Conservation (phyloP, 805 yeast genomes). For the Spathaspora arborariae region DNA sequence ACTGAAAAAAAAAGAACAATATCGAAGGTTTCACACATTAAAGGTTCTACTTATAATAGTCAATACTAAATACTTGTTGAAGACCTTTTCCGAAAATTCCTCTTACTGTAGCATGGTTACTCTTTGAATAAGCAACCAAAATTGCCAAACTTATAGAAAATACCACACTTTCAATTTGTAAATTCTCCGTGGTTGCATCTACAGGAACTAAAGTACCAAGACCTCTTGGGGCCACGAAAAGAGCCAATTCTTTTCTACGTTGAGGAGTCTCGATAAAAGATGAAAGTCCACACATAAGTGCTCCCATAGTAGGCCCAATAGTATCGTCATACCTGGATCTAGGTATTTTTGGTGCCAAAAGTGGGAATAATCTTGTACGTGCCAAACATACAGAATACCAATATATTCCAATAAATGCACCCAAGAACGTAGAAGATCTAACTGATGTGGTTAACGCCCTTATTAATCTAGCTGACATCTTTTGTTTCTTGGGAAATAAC, state of each 20-base stretch:
- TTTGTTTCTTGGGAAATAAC: conserved; percentile 17
- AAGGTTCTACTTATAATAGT: background rate
- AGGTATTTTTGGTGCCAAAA: conserved; percentile 33
- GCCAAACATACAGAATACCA: conserved; percentile 49
- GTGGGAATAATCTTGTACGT: conserved; percentile 37
- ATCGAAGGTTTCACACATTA: background rate
- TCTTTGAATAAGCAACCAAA: conserved; percentile 30
- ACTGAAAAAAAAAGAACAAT: background rate
- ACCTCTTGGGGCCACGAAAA: conserved; percentile 43
- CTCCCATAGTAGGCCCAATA: conserved; percentile 38
- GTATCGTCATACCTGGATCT: conserved; percentile 34
- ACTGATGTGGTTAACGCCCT: conserved; percentile 24
- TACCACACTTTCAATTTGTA: conserved; percentile 25
- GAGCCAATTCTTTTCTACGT: conserved; percentile 45
- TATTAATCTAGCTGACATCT: conserved; percentile 13
- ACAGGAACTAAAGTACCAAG: conserved; percentile 30
- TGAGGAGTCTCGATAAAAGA: conserved; percentile 35
- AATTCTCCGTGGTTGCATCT: conserved; percentile 20
- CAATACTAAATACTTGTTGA: conserved; percentile 15
- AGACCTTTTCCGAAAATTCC: conserved; percentile 36
- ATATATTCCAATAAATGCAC: conserved; percentile 35
- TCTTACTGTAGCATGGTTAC: conserved; percentile 26
- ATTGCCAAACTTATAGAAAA: conserved; percentile 34
- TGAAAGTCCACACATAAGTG: conserved; percentile 40
- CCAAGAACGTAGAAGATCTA: conserved; percentile 43